Evolutionary conservation across 2,329 filamentous ascomycete species (phyloP).

Genomic region (Monilinia fructigena): DNA sequence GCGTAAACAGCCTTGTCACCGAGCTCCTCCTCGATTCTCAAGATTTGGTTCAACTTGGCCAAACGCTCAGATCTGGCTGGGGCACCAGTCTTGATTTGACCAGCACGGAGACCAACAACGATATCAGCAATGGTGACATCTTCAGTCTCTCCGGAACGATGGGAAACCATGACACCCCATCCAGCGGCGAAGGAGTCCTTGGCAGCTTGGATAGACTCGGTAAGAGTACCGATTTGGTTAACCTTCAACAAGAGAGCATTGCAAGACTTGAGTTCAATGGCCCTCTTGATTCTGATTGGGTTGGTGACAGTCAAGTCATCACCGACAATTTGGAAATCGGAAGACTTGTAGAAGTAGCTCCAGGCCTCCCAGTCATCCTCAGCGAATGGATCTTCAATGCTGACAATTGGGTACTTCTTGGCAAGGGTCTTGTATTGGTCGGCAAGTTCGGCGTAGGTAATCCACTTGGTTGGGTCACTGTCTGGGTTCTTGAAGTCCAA

Average conservation of each 20-base stretch:
- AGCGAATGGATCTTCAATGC: constrained; percentile 97
- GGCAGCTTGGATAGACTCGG: constrained; percentile 97
- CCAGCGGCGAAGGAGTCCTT: constrained; percentile 95
- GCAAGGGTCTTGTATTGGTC: constrained; percentile 82
- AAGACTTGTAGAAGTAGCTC: constrained; percentile 99
- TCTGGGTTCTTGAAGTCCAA: constrained; percentile 99
- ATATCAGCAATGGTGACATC: constrained; percentile 99
- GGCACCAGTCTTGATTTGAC: constrained; percentile 99
- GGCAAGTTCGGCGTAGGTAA: constrained; percentile 97
- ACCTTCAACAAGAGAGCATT: constrained; percentile 98
- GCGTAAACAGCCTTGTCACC: constrained; percentile 89
- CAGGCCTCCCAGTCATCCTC: constrained; percentile 99
- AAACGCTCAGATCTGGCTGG: constrained; percentile 96
- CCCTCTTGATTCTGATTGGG: constrained; percentile 98
- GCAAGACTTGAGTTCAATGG: constrained; percentile 97
- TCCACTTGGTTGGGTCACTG: constrained; percentile 92
- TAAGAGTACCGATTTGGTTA: constrained; percentile 99
- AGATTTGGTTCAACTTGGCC: constrained; percentile 99
- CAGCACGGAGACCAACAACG: constrained; percentile 90
- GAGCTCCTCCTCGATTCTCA: constrained; percentile 99
- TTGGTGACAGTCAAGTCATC: constrained; percentile 99
- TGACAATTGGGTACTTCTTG: constrained; percentile 97
- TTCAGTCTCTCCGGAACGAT: constrained; percentile 98
- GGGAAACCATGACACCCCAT: constrained; percentile 99
- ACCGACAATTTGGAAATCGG: constrained; percentile 96